Conservation (phyloP, 495 filamentous ascomycete species). For the Podospora appendiculata region DNA sequence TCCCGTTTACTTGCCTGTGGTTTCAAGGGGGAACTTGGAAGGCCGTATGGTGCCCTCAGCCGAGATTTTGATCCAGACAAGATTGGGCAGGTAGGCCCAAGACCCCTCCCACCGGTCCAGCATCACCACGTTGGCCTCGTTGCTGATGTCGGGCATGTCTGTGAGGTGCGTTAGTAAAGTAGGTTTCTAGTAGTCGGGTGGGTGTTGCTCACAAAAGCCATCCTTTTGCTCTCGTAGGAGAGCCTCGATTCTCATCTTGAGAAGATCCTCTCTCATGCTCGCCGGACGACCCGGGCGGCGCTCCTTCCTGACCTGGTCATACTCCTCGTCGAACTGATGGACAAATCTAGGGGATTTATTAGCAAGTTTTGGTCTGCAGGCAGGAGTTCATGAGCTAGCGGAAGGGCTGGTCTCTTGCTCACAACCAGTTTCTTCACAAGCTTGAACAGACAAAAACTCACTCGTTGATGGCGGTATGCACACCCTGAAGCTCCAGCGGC, state of each 20-base stretch:
- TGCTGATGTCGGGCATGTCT: conserved; percentile 47
- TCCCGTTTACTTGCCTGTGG: conserved; percentile 7
- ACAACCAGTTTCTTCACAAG: too few relatives aligned
- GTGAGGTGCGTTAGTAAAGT: conserved; percentile 4
- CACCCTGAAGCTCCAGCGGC: conserved; percentile 48
- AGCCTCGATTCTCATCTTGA: conserved; percentile 58
- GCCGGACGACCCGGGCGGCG: conserved; percentile 77
- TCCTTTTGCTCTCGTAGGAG: conserved; percentile 77
- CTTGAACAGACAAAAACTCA: conserved; percentile 25
- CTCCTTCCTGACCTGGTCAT: conserved; percentile 61
- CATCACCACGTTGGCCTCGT: conserved; percentile 33
- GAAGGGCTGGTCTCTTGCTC: background rate
- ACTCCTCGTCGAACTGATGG: conserved; percentile 68
- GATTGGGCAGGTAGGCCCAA: conserved; percentile 46
- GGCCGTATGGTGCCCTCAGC: conserved; percentile 46
- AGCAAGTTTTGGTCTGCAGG: background rate
- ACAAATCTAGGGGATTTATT: conserved; percentile 50
- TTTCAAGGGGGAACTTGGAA: conserved; percentile 59
- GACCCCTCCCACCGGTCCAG: conserved; percentile 43
- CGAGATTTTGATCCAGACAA: conserved; percentile 53
- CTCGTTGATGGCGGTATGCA: conserved; percentile 56
- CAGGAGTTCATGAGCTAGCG: background rate
- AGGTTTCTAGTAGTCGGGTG: background rate
- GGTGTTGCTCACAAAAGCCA: conserved; percentile 57
- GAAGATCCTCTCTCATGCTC: conserved; percentile 64